Percentiles rank a stretch among this genome's conserved stretches.
Evolutionary conservation across 306 rosid species (phyloP).

Genomic region (Calophaca sinica): DNA sequence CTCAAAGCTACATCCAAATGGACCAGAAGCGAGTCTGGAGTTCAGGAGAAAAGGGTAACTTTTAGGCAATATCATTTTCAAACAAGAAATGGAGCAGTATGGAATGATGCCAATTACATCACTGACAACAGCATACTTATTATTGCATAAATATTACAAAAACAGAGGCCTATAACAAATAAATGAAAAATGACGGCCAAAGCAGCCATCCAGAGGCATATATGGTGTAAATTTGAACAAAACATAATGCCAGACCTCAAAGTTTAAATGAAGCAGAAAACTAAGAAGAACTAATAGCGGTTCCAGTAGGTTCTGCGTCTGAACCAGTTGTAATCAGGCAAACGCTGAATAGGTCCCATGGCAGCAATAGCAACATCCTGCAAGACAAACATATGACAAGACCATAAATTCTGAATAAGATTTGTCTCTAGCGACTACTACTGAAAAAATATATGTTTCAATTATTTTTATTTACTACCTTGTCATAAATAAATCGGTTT

Average conservation of each 20-base stretch:
- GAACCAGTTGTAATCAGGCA: slow-evolving; percentile 98
- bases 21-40: not conserved
- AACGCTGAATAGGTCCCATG: slow-evolving; percentile 79
- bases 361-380: slow-evolving; percentile 96
- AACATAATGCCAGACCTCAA: slow-evolving; percentile 52
- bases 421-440: not conserved
- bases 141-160: slow-evolving; percentile 57
- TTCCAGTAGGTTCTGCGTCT: slow-evolving; percentile 99
- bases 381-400: slow-evolving; percentile 18
- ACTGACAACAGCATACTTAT: slow-evolving; percentile 57
- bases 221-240: slow-evolving; percentile 40
- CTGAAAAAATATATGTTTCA: not conserved
- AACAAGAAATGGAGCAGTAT: slow-evolving; percentile 32
- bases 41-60: not conserved
- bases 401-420: not conserved
- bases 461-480: slow-evolving; percentile 60
- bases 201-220: slow-evolving; percentile 52
- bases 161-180: slow-evolving; percentile 45
- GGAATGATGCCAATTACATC: slow-evolving; percentile 49
- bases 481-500: slow-evolving; percentile 87
- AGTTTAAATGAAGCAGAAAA: slow-evolving; percentile 43
- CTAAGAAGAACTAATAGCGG: slow-evolving; percentile 74
- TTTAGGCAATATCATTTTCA: slow-evolving; percentile 30
- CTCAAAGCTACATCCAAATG: not conserved
- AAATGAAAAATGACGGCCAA: slow-evolving; percentile 51